Evolutionary conservation across 2,329 filamentous ascomycete species (phyloP), one percentile per base, ranked within the genome.

Genomic region (Zarea fungicola): DNA sequence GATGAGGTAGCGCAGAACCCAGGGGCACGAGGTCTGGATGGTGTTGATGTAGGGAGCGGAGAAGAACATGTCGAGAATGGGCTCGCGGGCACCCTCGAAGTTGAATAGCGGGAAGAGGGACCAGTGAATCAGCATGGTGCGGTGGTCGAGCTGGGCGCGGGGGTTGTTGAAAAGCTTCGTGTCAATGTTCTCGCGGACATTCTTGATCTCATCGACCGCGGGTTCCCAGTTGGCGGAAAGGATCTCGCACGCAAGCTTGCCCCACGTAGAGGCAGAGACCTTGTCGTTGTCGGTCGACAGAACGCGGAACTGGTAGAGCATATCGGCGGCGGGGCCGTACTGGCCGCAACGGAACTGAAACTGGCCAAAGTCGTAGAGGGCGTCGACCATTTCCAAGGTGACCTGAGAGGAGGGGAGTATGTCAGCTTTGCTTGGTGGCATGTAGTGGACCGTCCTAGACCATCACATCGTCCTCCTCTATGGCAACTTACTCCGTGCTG

Each of bases 71-170:
- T 99, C 93, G 64, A 93, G 89, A 61, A 99, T 81, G 59, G 83
- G 81, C 65, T 99, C 93, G 63, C 92, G 89, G 51, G 89, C 89
- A 57, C 83, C 79, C 63, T 97, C 92, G 74, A 89, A 85, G 83
- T 99, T 97, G 82, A 97, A 99, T 74, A 96, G 91, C 54, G 93
- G 92, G 82, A 97, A 99, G 54, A 99, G 84, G 39, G 89, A 85
- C 91, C 93, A 99, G 86, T 99, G 93, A 62, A 96, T 87, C 62
- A 99, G 78, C 89, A 92, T 96, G 51, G 91, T 95, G 65, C 93
- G 89, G 78, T 96, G 92, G 68, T 92, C 86, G 54, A 99, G 85
- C 75, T 99, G 93, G 52, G 88, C 91, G 56, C 96, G 81, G 23
- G 92, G 88, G 78, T 96, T 96, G 80, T 85, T 93, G 80, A 96